Evolutionary conservation across 257 asterid genomes (phyloP).

Genomic region (Solanum paucissectum): DNA sequence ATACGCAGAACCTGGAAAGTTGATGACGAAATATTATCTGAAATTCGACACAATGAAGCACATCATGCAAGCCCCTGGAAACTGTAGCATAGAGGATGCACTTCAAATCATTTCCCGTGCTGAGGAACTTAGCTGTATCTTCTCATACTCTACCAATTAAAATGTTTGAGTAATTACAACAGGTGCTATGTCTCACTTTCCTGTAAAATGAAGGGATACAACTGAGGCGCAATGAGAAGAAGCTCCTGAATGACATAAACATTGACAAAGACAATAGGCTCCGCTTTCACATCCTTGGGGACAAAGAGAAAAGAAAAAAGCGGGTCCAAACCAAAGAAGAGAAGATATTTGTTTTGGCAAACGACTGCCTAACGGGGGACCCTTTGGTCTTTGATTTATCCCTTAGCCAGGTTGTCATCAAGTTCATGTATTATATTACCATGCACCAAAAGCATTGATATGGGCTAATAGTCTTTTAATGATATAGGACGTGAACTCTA

Average conservation of each 20-base stretch:
- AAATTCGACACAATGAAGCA: constrained; percentile 95
- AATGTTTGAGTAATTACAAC: constrained; percentile 3
- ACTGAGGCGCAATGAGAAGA: constrained; percentile 89
- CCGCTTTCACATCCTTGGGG: constrained; percentile 82
- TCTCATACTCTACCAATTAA: constrained; percentile 2
- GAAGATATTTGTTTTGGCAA: constrained; percentile 81
- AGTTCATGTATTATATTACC: neutral
- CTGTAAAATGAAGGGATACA: constrained; percentile 83
- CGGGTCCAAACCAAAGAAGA: constrained; percentile 93
- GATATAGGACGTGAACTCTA: constrained; percentile 64
- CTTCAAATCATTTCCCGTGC: constrained; percentile 74
- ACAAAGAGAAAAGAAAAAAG: constrained; percentile 73
- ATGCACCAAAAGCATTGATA: neutral
- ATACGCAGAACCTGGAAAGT: constrained; percentile 76
- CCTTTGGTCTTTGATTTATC: constrained; percentile 83
- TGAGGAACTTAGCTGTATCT: constrained; percentile 80
- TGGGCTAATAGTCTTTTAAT: constrained; percentile 3
- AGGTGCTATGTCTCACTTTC: constrained; percentile 10
- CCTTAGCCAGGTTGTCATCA: constrained; percentile 69
- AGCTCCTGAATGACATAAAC: constrained; percentile 79
- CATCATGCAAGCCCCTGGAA: constrained; percentile 66
- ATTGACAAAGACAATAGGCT: constrained; percentile 80
- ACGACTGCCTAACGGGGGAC: constrained; percentile 95
- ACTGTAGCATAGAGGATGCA: constrained; percentile 65
- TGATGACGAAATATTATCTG: constrained; percentile 97